These are phyloP conservation scores for Primulina huaijiensis DNA, from an alignment of 257 asterid species.

Conservation along the genomic window DNA sequence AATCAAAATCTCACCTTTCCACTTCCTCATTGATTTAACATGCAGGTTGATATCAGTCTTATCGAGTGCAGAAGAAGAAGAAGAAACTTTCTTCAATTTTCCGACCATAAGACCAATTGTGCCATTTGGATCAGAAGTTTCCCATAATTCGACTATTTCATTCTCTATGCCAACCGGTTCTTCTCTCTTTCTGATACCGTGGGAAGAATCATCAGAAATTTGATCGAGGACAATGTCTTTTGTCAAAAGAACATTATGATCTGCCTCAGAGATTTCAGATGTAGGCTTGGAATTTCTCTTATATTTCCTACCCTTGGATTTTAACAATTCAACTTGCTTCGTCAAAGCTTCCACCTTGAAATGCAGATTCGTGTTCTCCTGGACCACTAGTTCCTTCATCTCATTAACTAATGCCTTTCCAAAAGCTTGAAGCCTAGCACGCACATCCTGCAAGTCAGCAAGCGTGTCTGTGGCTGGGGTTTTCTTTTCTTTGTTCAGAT, in stretches of 20 bases:
- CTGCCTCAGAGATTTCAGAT: slow-evolving; percentile 66
- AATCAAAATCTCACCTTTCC: slow-evolving; percentile 26
- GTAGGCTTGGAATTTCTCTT: slow-evolving; percentile 47
- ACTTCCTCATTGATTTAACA: slow-evolving; percentile 50
- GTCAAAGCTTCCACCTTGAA: slow-evolving; percentile 62
- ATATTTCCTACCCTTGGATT: slow-evolving; percentile 47
- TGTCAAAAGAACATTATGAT: slow-evolving; percentile 58
- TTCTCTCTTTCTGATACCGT: slow-evolving; percentile 51
- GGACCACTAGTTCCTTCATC: slow-evolving; percentile 46
- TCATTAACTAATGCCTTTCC: slow-evolving; percentile 54
- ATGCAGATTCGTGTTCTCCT: slow-evolving; percentile 53
- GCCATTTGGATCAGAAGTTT: slow-evolving; percentile 42
- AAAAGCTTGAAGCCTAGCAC: slow-evolving; percentile 51
- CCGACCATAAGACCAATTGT: slow-evolving; percentile 40
- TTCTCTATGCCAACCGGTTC: slow-evolving; percentile 41
- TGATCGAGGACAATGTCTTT: slow-evolving; percentile 96
- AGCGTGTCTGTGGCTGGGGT: slow-evolving; percentile 26
- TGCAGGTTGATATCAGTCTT: slow-evolving; percentile 35
- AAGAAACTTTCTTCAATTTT: slow-evolving; percentile 29
- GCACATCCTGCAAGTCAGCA: slow-evolving; percentile 49
- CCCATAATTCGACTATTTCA: slow-evolving; percentile 52
- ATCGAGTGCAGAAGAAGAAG: slow-evolving; percentile 34
- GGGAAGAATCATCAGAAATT: slow-evolving; percentile 67
- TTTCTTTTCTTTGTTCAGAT: slow-evolving; percentile 29
- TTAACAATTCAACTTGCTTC: slow-evolving; percentile 63